A percentile compares a stretch with the other conserved stretches of the same genome.
phyloP scores from a whole-genome alignment of 2,329 filamentous ascomycete species.

The Diaporthe capsici region DNA sequence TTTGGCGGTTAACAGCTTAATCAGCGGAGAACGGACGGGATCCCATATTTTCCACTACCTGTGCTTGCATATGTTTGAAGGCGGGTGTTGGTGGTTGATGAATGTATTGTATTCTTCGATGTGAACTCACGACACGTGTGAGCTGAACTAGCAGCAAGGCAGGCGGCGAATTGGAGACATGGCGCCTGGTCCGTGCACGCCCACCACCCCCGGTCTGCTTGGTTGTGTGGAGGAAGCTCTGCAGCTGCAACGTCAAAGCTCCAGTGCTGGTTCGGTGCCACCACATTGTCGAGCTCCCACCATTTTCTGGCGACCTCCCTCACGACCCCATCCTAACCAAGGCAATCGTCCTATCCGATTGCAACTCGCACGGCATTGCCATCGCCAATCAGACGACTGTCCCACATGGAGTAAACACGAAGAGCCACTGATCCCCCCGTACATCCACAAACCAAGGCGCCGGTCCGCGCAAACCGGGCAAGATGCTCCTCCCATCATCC shows the following conservation, averaged over 20 bases:
- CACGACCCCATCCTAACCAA: neutral
- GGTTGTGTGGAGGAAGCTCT: constrained; percentile 16
- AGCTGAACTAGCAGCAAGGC: no score
- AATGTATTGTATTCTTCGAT: neutral
- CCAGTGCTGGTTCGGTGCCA: neutral
- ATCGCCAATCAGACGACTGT: neutral
- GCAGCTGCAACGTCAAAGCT: constrained; percentile 30
- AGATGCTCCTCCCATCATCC: constrained; percentile 39
- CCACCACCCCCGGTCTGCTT: neutral
- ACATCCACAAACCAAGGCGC: constrained; percentile 18
- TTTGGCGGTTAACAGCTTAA: neutral
- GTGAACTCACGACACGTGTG: no score
- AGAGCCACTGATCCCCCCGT: neutral
- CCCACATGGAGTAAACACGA: constrained; percentile 37
- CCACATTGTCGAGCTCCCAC: neutral
- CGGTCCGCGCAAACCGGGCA: constrained; percentile 34
- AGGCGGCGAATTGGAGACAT: neutral
- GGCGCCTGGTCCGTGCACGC: neutral
- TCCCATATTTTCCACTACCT: constrained; percentile 22
- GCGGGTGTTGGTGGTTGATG: neutral
- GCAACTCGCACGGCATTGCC: neutral
- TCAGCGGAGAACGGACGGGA: constrained; percentile 16
- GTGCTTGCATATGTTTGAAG: neutral
- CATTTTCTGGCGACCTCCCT: neutral
- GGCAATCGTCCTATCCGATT: neutral